Percentiles rank a stretch among this genome's conserved stretches.
These are phyloP conservation scores for Hypoxylon rickii DNA, from an alignment of 495 filamentous ascomycete species.

Conservation along the genomic window DNA sequence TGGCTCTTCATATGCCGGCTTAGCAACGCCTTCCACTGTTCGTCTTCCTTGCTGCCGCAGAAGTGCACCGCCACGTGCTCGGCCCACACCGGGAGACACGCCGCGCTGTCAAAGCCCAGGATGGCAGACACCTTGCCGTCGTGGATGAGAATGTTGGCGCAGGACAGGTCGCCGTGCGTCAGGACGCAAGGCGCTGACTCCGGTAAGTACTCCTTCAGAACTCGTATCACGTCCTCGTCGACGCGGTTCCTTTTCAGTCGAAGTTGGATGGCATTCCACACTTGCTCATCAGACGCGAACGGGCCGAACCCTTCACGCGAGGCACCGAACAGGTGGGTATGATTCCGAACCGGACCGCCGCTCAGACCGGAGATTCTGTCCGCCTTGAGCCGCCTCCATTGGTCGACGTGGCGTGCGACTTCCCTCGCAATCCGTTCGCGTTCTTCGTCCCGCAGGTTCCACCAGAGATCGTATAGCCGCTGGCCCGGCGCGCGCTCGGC, in stretches of 20 bases:
- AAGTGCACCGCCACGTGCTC: conserved; percentile 33
- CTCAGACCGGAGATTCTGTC: conserved; percentile 26
- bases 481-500: conserved; percentile 16
- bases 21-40: conserved; percentile 37
- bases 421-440: conserved; percentile 26
- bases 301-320: conserved; percentile 22
- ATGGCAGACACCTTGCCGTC: conserved; percentile 24
- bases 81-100: conserved; percentile 33
- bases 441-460: conserved; percentile 18
- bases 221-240: conserved; percentile 10
- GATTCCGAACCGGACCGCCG: conserved; percentile 20
- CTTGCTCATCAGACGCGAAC: conserved; percentile 22
- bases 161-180: conserved; percentile 36
- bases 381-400: conserved; percentile 21
- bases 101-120: conserved; percentile 31
- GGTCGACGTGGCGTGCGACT: conserved; percentile 16
- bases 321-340: conserved; percentile 25
- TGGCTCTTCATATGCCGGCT: conserved; percentile 24
- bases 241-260: conserved; percentile 11
- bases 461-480: conserved; percentile 37
- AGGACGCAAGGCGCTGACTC: conserved; percentile 31
- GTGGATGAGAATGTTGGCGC: conserved; percentile 23
- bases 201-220: conserved; percentile 29
- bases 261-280: conserved; percentile 21
- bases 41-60: conserved; percentile 33